These are phyloP conservation scores for Abrus pulchellus DNA, from an alignment of 306 rosid genomes.

Conservation along the genomic window DNA sequence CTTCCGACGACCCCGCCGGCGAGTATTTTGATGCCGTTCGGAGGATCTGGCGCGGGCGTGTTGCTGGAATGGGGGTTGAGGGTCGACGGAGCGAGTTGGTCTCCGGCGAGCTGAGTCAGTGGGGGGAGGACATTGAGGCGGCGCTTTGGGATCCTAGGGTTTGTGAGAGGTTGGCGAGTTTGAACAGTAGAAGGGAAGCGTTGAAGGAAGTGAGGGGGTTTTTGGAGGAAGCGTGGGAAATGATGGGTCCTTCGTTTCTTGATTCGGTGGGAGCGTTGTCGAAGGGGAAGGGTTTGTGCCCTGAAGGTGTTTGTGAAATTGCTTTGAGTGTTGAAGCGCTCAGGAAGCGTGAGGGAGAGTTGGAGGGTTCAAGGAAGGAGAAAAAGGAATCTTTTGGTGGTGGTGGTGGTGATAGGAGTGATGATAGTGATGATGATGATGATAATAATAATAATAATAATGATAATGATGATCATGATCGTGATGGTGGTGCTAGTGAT, in stretches of 20 bases:
- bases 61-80: slow-evolving; percentile 36
- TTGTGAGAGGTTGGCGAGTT: slow-evolving; percentile 52
- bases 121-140: slow-evolving; percentile 64
- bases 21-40: slow-evolving; percentile 60
- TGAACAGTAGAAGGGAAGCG: slow-evolving; percentile 69
- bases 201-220: slow-evolving; percentile 51
- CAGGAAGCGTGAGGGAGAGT: slow-evolving; percentile 1
- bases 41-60: slow-evolving; percentile 73
- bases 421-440: neutral
- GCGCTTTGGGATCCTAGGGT: slow-evolving; percentile 62
- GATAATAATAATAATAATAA: neutral
- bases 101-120: slow-evolving; percentile 54
- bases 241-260: slow-evolving; percentile 66
- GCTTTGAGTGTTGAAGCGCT: slow-evolving; percentile 1
- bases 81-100: slow-evolving; percentile 50
- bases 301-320: slow-evolving; percentile 38
- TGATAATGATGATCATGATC: neutral
- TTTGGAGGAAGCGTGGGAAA: slow-evolving; percentile 68
- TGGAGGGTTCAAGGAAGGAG: slow-evolving; percentile 22
- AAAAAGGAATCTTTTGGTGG: slow-evolving; percentile 9
- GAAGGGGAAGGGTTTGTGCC: slow-evolving; percentile 1
- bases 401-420: neutral
- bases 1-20: slow-evolving; percentile 38
- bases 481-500: neutral
- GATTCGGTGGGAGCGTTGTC: slow-evolving; percentile 47